Conservation (phyloP, 345 rosid genomes). For the Clarkia xantiana region DNA sequence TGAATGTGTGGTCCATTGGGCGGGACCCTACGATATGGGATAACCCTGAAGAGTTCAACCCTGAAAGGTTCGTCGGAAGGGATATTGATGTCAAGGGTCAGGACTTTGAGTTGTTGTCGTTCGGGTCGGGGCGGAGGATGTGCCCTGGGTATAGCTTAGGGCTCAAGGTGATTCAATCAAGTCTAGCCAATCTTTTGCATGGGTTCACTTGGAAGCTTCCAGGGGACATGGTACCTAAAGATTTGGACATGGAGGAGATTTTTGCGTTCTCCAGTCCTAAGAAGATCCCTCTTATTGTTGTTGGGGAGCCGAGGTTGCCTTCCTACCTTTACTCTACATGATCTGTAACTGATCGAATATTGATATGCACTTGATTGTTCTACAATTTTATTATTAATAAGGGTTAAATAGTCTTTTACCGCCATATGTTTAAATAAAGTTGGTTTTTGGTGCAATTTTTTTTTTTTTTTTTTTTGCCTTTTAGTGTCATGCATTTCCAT, state of each 20-base stretch:
- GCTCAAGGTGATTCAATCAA: slow-evolving; percentile 38
- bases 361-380: no score
- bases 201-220: slow-evolving; percentile 49
- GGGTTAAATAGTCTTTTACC: no score
- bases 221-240: slow-evolving; percentile 12
- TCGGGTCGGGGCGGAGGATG: slow-evolving; percentile 64
- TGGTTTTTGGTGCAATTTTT: no score
- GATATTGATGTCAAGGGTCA: slow-evolving; percentile 41
- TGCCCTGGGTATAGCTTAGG: slow-evolving; percentile 62
- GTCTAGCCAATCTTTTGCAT: slow-evolving; percentile 43
- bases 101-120: slow-evolving; percentile 44
- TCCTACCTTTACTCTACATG: slow-evolving; percentile 18
- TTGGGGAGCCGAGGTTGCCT: slow-evolving; percentile 34
- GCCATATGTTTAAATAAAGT: no score
- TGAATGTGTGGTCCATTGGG: slow-evolving; percentile 39
- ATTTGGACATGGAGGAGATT: slow-evolving; percentile 46
- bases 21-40: slow-evolving; percentile 49
- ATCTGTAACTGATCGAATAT: neutral
- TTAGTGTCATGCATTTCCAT: no score
- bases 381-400: no score
- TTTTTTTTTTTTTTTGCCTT: no score
- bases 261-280: slow-evolving; percentile 39
- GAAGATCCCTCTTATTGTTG: slow-evolving; percentile 28
- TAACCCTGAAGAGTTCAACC: slow-evolving; percentile 32
- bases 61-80: slow-evolving; percentile 38